Evolutionary conservation across 108 stramenopile genomes (phyloP).

Genomic region (Epithemia pelagica): DNA sequence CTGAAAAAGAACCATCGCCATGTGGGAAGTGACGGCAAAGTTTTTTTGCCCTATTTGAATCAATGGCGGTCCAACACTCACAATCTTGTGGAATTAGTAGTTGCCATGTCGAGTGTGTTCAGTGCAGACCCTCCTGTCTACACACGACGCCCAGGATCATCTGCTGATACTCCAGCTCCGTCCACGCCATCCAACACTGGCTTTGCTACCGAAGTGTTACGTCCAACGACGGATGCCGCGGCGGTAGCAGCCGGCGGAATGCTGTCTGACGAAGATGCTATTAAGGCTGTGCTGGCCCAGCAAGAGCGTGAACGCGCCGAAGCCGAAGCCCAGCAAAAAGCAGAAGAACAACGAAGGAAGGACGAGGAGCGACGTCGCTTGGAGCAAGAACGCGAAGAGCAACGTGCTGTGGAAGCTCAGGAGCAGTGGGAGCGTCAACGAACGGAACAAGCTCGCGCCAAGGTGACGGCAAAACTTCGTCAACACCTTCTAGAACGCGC

Average conservation of each 20-base stretch:
- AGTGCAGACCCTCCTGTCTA: slow-evolving; percentile 92
- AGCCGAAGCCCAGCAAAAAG: neutral
- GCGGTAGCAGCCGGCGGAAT: neutral
- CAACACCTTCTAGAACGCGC: slow-evolving; percentile 26
- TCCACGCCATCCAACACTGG: slow-evolving; percentile 11
- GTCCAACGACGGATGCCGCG: neutral
- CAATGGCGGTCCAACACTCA: slow-evolving; percentile 75
- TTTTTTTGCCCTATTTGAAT: slow-evolving; percentile 92
- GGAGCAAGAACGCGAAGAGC: slow-evolving; percentile 26
- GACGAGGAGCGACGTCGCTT: neutral
- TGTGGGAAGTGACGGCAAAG: slow-evolving; percentile 79
- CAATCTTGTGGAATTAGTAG: slow-evolving; percentile 70
- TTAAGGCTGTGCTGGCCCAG: neutral
- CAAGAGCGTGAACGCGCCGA: slow-evolving; percentile 1
- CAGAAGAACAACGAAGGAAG: neutral
- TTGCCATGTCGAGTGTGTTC: slow-evolving; percentile 83
- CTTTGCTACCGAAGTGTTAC: neutral
- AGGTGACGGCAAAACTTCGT: slow-evolving; percentile 38
- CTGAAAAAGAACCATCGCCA: slow-evolving; percentile 84
- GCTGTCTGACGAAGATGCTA: neutral
- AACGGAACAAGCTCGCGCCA: slow-evolving; percentile 25
- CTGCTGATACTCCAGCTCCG: slow-evolving; percentile 23
- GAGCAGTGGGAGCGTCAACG: slow-evolving; percentile 35
- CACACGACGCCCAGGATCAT: slow-evolving; percentile 40
- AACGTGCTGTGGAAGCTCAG: slow-evolving; percentile 20